Evolutionary conservation across 495 filamentous ascomycete genomes (phyloP).

Genomic region (Xylaria cubensis): DNA sequence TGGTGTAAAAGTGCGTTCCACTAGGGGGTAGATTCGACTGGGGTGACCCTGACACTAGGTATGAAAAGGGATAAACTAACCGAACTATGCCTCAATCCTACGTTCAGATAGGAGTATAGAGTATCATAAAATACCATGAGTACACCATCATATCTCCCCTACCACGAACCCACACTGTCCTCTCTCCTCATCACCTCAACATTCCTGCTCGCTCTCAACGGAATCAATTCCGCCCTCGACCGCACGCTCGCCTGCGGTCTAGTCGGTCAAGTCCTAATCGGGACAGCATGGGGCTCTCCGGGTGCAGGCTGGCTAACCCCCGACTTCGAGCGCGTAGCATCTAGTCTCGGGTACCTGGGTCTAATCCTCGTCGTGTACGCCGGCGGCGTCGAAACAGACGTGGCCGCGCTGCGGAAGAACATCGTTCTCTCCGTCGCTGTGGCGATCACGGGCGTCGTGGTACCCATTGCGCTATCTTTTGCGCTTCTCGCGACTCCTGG

Average conservation of each 20-base stretch:
- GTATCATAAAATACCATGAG: not conserved
- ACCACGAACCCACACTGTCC: slow-evolving; percentile 69
- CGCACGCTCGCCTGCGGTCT: slow-evolving; percentile 72
- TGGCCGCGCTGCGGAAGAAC: slow-evolving; percentile 64
- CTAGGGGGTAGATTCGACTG: no score
- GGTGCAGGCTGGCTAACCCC: slow-evolving; percentile 50
- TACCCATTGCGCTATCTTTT: slow-evolving; percentile 75
- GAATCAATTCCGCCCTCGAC: slow-evolving; percentile 64
- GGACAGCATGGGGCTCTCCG: slow-evolving; percentile 72
- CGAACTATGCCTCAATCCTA: not conserved
- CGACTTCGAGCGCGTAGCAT: slow-evolving; percentile 65
- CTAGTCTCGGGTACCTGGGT: slow-evolving; percentile 78
- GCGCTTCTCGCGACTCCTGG: slow-evolving; percentile 47
- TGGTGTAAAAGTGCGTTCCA: no score
- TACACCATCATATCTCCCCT: slow-evolving; percentile 50
- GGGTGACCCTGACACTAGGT: no score
- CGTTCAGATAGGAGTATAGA: not conserved
- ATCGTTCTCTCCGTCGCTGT: slow-evolving; percentile 64
- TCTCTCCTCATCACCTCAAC: slow-evolving; percentile 69
- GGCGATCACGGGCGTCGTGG: slow-evolving; percentile 67
- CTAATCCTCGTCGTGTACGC: slow-evolving; percentile 78
- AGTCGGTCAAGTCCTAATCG: slow-evolving; percentile 76
- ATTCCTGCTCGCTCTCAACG: slow-evolving; percentile 71
- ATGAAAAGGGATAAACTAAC: no score
- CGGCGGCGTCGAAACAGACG: slow-evolving; percentile 72